phyloP scores from a whole-genome alignment of 768 basidiomycete genomes.

The Cystofilobasidium ferigula region DNA sequence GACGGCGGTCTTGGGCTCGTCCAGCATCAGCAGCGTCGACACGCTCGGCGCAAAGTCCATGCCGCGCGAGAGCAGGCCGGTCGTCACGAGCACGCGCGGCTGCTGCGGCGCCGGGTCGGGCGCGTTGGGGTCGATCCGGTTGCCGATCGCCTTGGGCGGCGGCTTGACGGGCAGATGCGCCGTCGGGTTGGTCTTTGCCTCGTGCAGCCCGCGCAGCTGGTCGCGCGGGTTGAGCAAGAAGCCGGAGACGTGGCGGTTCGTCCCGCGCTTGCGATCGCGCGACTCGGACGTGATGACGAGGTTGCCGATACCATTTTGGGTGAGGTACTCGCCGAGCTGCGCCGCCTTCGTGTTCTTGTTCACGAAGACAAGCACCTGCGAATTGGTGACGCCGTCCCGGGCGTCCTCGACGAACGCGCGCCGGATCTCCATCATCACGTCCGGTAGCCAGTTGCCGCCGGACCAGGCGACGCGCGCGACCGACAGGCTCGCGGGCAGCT shows the following conservation, averaged over 20 bases:
- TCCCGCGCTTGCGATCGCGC: constrained; percentile 52
- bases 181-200: neutral
- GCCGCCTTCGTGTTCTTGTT: constrained; percentile 63
- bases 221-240: constrained; percentile 45
- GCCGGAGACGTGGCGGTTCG: constrained; percentile 62
- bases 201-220: neutral
- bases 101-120: constrained; percentile 25
- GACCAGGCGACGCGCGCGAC: constrained; percentile 66
- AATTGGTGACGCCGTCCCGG: constrained; percentile 38
- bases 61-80: constrained; percentile 78
- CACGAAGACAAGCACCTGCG: constrained; percentile 71
- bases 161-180: constrained; percentile 4
- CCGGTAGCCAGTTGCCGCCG: constrained; percentile 67
- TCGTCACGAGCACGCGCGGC: constrained; percentile 61
- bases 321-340: constrained; percentile 51
- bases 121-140: constrained; percentile 7
- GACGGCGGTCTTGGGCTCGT: constrained; percentile 76
- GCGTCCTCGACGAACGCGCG: constrained; percentile 54
- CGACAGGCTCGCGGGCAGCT: constrained; percentile 56
- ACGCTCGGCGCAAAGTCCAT: constrained; percentile 73
- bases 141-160: neutral
- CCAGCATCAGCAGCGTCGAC: constrained; percentile 72
- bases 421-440: constrained; percentile 63
- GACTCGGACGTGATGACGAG: constrained; percentile 49
- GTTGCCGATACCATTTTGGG: constrained; percentile 52